Conservation (phyloP, 2,329 filamentous ascomycete species). For the Colletotrichum shisoi region DNA sequence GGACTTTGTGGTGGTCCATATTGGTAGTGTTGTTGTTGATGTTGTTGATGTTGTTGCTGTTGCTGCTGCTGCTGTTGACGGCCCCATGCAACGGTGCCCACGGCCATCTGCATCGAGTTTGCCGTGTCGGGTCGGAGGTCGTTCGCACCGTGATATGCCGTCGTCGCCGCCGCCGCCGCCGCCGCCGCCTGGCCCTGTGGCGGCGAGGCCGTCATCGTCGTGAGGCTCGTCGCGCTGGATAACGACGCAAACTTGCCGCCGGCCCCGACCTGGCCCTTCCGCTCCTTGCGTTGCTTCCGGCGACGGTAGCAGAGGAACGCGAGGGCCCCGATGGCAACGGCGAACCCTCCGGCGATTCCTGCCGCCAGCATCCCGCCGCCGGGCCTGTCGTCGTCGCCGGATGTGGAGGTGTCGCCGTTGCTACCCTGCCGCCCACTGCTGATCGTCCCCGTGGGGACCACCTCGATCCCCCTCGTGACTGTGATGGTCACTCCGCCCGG, state of each 20-base stretch:
- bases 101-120: slow-evolving; percentile 19
- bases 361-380: slow-evolving; percentile 14
- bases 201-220: slow-evolving; percentile 28
- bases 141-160: slow-evolving; percentile 21
- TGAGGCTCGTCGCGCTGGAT: slow-evolving; percentile 36
- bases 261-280: neutral
- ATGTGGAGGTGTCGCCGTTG: neutral
- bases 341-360: slow-evolving; percentile 13
- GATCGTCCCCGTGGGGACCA: slow-evolving; percentile 20
- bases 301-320: slow-evolving; percentile 31
- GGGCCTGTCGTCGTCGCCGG: neutral
- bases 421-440: slow-evolving; percentile 6
- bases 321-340: neutral
- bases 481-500: slow-evolving; percentile 32
- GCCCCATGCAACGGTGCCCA: slow-evolving; percentile 10
- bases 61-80: slow-evolving; percentile 15
- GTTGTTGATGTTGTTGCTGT: no score
- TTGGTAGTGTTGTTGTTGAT: neutral
- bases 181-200: slow-evolving; percentile 18
- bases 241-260: slow-evolving; percentile 33
- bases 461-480: slow-evolving; percentile 26
- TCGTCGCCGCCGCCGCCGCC: slow-evolving; percentile 14
- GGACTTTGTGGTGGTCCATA: slow-evolving; percentile 21
- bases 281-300: slow-evolving; percentile 24
- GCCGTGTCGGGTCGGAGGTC: slow-evolving; percentile 7